Percentiles rank a stretch among this genome's conserved stretches.
Conservation (phyloP, 805 yeast species). For the Scheffersomyces spartinae region DNA sequence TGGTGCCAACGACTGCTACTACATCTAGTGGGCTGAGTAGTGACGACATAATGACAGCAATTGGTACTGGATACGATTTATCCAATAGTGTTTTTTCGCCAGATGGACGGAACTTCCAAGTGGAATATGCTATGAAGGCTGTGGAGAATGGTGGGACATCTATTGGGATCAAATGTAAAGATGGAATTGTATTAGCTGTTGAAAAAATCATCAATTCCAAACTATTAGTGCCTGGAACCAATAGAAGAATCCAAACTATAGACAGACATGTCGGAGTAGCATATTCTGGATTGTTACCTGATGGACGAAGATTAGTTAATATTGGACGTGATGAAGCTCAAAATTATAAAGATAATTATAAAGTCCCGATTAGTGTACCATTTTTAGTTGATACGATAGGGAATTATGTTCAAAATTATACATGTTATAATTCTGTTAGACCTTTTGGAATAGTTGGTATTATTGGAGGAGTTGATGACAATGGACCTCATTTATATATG, state of each 20-base stretch:
- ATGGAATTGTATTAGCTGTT: conserved; percentile 96
- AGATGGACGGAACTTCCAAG: conserved; percentile 94
- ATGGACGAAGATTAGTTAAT: conserved; percentile 86
- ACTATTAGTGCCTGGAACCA: conserved; percentile 77
- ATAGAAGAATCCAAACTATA: conserved; percentile 83
- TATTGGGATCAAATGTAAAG: conserved; percentile 81
- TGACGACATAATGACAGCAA: conserved; percentile 80
- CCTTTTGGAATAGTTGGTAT: conserved; percentile 94
- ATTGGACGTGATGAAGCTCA: conserved; percentile 89
- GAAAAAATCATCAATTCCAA: conserved; percentile 85
- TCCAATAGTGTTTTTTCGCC: conserved; percentile 93
- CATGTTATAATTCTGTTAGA: conserved; percentile 92
- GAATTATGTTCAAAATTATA: conserved; percentile 86
- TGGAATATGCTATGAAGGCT: conserved; percentile 94
- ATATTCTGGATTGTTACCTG: conserved; percentile 91
- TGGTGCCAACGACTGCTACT: conserved; percentile 4
- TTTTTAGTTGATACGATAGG: conserved; percentile 82
- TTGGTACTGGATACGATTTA: conserved; percentile 98
- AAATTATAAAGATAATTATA: conserved; percentile 65
- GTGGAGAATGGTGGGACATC: conserved; percentile 97
- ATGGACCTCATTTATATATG: conserved; percentile 91
- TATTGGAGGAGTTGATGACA: conserved; percentile 84
- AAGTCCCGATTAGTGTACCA: conserved; percentile 66
- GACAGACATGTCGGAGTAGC: conserved; percentile 93
- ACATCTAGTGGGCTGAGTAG: no score